Evolutionary conservation across 139 green algal species (phyloP).

Genomic region (Closterium sp.): DNA sequence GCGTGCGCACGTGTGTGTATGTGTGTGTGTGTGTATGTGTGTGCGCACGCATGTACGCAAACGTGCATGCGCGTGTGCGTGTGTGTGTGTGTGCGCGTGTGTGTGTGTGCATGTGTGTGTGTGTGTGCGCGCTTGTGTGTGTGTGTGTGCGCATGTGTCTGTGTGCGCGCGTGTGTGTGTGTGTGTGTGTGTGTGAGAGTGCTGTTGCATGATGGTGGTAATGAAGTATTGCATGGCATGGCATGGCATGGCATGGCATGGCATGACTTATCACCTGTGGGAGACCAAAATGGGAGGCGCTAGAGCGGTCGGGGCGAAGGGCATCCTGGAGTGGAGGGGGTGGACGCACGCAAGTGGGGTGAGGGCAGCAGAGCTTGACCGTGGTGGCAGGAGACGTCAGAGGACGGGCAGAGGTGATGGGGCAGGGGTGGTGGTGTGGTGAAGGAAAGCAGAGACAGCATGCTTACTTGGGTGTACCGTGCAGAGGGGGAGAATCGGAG

Average conservation of each 20-base stretch:
- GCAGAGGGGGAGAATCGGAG: too few species aligned
- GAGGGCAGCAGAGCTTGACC: neutral
- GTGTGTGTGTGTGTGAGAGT: too few species aligned
- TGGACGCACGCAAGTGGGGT: neutral
- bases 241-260: neutral
- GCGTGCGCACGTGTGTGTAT: neutral
- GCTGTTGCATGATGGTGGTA: too few species aligned
- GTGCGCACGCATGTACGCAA: neutral
- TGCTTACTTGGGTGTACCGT: too few species aligned
- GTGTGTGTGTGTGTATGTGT: neutral
- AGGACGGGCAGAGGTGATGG: too few species aligned
- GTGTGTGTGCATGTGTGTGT: neutral
- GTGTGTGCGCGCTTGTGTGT: neutral
- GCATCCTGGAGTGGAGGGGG: slow-evolving; percentile 4
- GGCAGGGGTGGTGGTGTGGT: too few species aligned
- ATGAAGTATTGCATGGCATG: too few species aligned
- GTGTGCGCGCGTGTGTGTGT: too few species aligned
- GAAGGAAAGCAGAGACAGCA: too few species aligned
- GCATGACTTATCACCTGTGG: slow-evolving; percentile 4
- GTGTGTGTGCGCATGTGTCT: too few species aligned
- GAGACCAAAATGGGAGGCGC: slow-evolving; percentile 28
- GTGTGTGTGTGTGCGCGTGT: neutral
- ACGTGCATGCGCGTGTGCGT: neutral
- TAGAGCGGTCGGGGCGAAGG: slow-evolving; percentile 33
- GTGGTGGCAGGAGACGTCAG: neutral